Evolutionary conservation across 495 filamentous ascomycete species (phyloP).

Genomic region (Astrothelium subdiscretum): DNA sequence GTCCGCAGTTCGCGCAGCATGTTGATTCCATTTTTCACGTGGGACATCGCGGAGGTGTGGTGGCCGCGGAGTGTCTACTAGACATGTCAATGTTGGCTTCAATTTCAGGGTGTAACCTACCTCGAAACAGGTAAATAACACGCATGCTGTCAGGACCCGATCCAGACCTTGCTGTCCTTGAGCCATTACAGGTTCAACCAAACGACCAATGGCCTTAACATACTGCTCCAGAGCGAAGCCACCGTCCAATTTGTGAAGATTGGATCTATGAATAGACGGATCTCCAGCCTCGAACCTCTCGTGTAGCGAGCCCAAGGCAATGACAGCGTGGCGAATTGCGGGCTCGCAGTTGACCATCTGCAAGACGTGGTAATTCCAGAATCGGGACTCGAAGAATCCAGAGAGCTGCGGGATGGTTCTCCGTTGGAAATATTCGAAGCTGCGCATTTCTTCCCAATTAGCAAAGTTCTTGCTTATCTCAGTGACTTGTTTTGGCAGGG

Average conservation of each 20-base stretch:
- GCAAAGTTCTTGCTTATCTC: constrained; percentile 7
- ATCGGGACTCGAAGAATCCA: constrained; percentile 41
- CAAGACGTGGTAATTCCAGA: constrained; percentile 46
- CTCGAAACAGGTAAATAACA: background rate
- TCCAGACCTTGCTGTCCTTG: background rate
- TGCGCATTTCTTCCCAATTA: constrained; percentile 18
- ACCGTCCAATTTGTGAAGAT: background rate
- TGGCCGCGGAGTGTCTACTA: background rate
- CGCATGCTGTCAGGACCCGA: background rate
- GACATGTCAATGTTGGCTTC: background rate
- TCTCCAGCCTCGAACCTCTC: constrained; percentile 13
- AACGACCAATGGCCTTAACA: constrained; percentile 7
- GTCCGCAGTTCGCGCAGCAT: constrained; percentile 1
- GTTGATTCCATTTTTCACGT: background rate
- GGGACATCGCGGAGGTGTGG: constrained; percentile 2
- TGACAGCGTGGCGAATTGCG: constrained; percentile 48
- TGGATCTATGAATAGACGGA: background rate
- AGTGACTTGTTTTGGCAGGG: constrained; percentile 4
- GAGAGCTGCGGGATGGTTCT: constrained; percentile 29
- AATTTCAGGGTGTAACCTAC: background rate
- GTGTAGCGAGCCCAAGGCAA: constrained; percentile 44
- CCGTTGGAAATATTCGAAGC: background rate
- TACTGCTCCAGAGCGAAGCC: constrained; percentile 14
- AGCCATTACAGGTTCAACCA: background rate
- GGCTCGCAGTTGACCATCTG: constrained; percentile 46